These are phyloP conservation scores for Solanum arcanum DNA, from an alignment of 257 asterid genomes.

Conservation along the genomic window DNA sequence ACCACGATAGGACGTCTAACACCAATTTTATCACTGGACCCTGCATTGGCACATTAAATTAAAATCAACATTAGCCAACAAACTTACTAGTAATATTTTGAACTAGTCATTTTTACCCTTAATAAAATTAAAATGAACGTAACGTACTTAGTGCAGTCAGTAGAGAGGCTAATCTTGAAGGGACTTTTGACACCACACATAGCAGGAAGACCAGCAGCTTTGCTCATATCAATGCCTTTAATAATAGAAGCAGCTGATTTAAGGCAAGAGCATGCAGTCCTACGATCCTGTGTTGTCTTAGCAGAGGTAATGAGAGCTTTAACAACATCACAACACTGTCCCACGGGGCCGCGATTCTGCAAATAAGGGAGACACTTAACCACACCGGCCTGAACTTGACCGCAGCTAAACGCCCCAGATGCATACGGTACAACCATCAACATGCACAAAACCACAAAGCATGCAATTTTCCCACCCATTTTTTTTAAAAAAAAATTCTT, in stretches of 20 bases:
- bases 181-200: constrained; percentile 3
- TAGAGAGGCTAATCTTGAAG: constrained; percentile 5
- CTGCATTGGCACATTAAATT: background rate
- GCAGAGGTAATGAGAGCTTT: background rate
- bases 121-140: background rate
- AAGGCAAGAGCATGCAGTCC: constrained; percentile 8
- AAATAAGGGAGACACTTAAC: background rate
- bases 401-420: background rate
- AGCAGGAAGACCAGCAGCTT: constrained; percentile 4
- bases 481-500: background rate
- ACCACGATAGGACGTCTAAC: background rate
- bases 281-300: constrained; percentile 4
- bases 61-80: background rate
- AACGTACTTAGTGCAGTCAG: constrained; percentile 11
- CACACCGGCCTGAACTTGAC: background rate
- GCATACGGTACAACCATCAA: constrained; percentile 3
- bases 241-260: background rate
- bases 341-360: background rate
- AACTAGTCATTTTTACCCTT: background rate
- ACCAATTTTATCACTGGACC: background rate
- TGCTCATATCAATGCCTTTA: background rate
- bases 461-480: background rate
- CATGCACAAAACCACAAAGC: background rate
- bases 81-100: background rate
- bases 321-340: constrained; percentile 2